Evolutionary conservation across 805 yeast species (phyloP).

Genomic region (Candida glaebosa): DNA sequence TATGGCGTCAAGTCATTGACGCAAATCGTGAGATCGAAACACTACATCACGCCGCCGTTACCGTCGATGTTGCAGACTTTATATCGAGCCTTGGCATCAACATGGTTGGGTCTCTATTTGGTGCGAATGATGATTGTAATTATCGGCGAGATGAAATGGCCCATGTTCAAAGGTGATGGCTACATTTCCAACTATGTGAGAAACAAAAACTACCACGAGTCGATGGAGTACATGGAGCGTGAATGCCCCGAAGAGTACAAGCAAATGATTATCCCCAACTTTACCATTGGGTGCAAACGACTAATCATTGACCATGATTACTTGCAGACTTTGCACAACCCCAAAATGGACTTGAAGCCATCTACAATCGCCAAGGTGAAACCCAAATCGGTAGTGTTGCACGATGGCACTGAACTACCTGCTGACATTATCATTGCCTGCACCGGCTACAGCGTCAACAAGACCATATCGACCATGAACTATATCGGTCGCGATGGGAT

Average conservation of each 20-base stretch:
- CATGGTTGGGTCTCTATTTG: slow-evolving; percentile 23
- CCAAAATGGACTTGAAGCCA: slow-evolving; percentile 23
- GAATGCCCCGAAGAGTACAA: slow-evolving; percentile 32
- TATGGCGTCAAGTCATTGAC: slow-evolving; percentile 5
- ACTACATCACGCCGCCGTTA: slow-evolving; percentile 7
- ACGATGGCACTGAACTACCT: slow-evolving; percentile 22
- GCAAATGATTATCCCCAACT: slow-evolving; percentile 31
- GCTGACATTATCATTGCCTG: slow-evolving; percentile 43
- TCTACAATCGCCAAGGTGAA: slow-evolving; percentile 22
- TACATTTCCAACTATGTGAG: slow-evolving; percentile 22
- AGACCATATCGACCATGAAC: slow-evolving; percentile 15
- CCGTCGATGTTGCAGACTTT: slow-evolving; percentile 17
- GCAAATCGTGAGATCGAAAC: slow-evolving; percentile 7
- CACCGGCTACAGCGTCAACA: slow-evolving; percentile 33
- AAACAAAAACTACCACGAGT: slow-evolving; percentile 14
- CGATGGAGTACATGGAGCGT: slow-evolving; percentile 23
- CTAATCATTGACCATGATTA: slow-evolving; percentile 36
- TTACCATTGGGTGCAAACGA: slow-evolving; percentile 41
- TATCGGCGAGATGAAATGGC: slow-evolving; percentile 29
- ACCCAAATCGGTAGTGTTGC: slow-evolving; percentile 26
- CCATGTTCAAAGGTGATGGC: slow-evolving; percentile 28
- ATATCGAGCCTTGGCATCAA: slow-evolving; percentile 19
- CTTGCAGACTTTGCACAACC: slow-evolving; percentile 29
- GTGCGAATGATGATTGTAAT: slow-evolving; percentile 21
- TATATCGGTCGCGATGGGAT: slow-evolving; percentile 26